Evolutionary conservation across 2,329 filamentous ascomycete genomes (phyloP), one percentile per base, ranked within the genome.

Genomic region (Claviceps purpurea): DNA sequence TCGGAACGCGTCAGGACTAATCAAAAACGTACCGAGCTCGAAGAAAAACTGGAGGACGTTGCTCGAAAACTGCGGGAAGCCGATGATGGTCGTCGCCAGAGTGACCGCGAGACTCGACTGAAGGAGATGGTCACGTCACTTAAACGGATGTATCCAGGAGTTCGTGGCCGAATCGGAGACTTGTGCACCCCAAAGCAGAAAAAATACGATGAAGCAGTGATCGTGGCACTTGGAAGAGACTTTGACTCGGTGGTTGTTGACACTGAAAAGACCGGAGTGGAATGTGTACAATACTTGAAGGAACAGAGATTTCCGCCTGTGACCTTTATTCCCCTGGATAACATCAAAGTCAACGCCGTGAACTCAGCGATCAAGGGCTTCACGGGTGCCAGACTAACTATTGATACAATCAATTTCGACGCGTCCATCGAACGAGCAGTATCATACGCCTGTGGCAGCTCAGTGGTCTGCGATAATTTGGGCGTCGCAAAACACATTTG

Each of bases 111-210:
- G 63, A 71, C 79, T 26, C 77, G 82, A 54, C 82, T 85, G 62
- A 89, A 88, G 61, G 90, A 95, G 63, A 86, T 88, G 63, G 84
- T 97, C 38, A 82, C 84, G 11, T 84, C 87, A 37, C 75, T 98
- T 61, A 95, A 95, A 67, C 85, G 89, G 50, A 86, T 95, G 56
- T 95, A 89, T 60, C 88, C 89, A 1, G 91, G 91, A 47, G 91
- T 98, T 45, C 87, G 87, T 58, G 93, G 93, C 20, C 84, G 91
- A 46, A 81, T 97, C 46, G 88, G 89, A 56, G 89, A 95, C 58
- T 78, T 98, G 43, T 96, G 93, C 71, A 90, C 88, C 58, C 91
- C 93, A 1, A 97, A 96, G 68, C 89, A 96, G 70, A 96, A 95
- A 70, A 97, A 96, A 66, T 98, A 84, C 62, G 87, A 93, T 57